Base-by-base conservation (phyloP, 139 green algal genomes). In the Chlorella sorokiniana region DNA sequence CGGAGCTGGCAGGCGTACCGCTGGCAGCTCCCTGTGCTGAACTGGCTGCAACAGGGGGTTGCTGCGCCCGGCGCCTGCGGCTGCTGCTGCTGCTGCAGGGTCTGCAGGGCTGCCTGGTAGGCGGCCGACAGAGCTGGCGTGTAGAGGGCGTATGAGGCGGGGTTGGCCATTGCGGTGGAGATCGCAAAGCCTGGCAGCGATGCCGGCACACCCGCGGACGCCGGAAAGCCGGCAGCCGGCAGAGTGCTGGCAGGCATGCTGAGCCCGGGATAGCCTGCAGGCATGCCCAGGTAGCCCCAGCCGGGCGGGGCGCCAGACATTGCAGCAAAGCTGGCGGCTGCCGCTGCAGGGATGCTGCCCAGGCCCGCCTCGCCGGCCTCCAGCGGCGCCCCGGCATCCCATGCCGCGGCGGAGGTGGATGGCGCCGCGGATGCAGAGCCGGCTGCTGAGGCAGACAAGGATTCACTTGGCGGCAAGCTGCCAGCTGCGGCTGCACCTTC, bases 91-190 rank as follows among this genome's bases (percentile, higher is more conserved):
- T 81, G 76, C 64, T 82, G 76, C n/a, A 88, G 45, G 62, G 69
- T 82, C 45, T 91, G 87, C 63, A 89, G 75, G 3, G 75, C 81
- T 42, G 88, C 88, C 16, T 54, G 71, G 71, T 87, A 82, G 45
- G 81, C 63, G 29, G 84, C 84, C 25, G 27, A 27, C 62, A 82
- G 77, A 5, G 78, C 78, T 2, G 78, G 62, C n/a, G 62, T 56
- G 73, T 81, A 86, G 33, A 74, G 52, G 31, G 80, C 80, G n/a
- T 44, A 61, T 35, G 59, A 52, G 4, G 75, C 75, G 4, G 75
- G 59, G 56, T 59, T 70, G 75, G 75, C 40, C 56, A 59, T 59
- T 6, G 16, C 48, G 16, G 40, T 38, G 4, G 75, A 40, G 22
- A 45, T 72, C 23, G 75, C 75, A 44, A 72, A 81, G 59, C 59